These are phyloP conservation scores for Microcyclospora tardicrescens DNA, from an alignment of 2,329 filamentous ascomycete species.

Conservation along the genomic window DNA sequence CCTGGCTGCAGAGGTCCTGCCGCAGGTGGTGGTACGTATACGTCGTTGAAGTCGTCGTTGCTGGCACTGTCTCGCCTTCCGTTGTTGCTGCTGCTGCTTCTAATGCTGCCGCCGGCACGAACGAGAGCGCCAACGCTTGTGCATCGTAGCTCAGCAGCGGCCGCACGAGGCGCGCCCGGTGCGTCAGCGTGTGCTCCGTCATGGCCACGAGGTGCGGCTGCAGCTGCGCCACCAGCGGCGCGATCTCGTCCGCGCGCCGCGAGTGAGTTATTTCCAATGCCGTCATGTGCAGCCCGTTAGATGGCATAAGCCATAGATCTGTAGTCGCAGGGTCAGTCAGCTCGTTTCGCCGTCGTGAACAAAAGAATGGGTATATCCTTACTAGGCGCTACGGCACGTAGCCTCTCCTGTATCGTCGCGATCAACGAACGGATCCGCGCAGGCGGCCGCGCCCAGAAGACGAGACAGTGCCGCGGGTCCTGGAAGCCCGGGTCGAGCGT, in stretches of 20 bases:
- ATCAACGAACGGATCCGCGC: constrained; percentile 56
- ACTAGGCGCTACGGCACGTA: constrained; percentile 53
- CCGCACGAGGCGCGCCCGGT: constrained; percentile 65
- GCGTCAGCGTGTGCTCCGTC: constrained; percentile 50
- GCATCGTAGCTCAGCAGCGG: constrained; percentile 75
- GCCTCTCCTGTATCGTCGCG: constrained; percentile 50
- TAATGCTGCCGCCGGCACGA: constrained; percentile 67
- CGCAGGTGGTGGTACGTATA: constrained; percentile 90
- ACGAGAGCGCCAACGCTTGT: constrained; percentile 74
- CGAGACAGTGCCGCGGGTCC: constrained; percentile 70
- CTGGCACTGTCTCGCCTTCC: constrained; percentile 7
- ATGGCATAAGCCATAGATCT: constrained; percentile 82
- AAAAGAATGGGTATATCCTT: constrained; percentile 24
- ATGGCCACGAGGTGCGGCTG: constrained; percentile 44
- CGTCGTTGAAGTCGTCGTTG: too few species aligned
- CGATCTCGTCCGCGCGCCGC: constrained; percentile 56
- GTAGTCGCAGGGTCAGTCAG: neutral
- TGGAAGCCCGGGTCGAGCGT: constrained; percentile 53
- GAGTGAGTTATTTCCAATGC: constrained; percentile 75
- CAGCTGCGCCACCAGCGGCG: constrained; percentile 46
- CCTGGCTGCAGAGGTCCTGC: constrained; percentile 57
- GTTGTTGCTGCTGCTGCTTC: constrained; percentile 32
- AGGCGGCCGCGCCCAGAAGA: constrained; percentile 79
- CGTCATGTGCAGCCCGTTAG: constrained; percentile 68
- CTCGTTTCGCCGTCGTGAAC: neutral